Percentiles rank a stretch among this genome's conserved stretches.
Evolutionary conservation across 1,284 basidiomycete genomes (phyloP).

Genomic region (Apiotrichum mycotoxinovorans): DNA sequence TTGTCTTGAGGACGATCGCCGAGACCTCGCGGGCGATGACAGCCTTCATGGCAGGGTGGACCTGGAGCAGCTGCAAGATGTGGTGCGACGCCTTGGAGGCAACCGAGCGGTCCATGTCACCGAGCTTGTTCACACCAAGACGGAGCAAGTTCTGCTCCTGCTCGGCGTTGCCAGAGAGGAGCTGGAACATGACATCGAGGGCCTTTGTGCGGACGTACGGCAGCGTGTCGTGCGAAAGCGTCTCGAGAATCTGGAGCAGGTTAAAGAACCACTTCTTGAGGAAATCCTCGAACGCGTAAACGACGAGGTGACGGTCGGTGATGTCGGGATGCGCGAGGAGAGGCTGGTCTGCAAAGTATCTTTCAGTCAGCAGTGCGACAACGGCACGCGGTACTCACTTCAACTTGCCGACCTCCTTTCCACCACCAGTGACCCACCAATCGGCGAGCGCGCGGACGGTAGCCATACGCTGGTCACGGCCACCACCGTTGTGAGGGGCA

Average conservation of each 20-base stretch:
- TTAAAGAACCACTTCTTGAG: constrained; percentile 96
- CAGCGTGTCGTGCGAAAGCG: constrained; percentile 81
- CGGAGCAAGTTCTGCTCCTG: constrained; percentile 95
- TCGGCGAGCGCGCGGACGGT: constrained; percentile 87
- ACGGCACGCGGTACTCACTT: constrained; percentile 56
- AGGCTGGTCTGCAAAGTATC: constrained; percentile 91
- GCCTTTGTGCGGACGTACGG: constrained; percentile 82
- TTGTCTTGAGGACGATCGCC: constrained; percentile 66
- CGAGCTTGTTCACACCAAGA: constrained; percentile 91
- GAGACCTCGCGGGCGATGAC: constrained; percentile 86
- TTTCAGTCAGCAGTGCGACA: constrained; percentile 38
- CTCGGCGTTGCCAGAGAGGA: constrained; percentile 86
- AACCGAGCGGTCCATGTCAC: constrained; percentile 82
- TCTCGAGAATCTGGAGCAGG: constrained; percentile 85
- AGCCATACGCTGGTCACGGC: constrained; percentile 81
- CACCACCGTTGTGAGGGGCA: constrained; percentile 38
- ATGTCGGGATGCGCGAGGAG: constrained; percentile 61
- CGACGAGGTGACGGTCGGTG: constrained; percentile 69
- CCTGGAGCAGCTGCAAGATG: constrained; percentile 81
- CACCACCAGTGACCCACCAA: constrained; percentile 94
- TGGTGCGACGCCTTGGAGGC: constrained; percentile 88
- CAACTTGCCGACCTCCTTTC: constrained; percentile 66
- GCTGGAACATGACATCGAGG: constrained; percentile 67
- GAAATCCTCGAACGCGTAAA: constrained; percentile 96
- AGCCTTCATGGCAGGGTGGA: constrained; percentile 90